Base-by-base conservation (phyloP, 2,329 filamentous ascomycete genomes). In the Cytospora leucostoma region DNA sequence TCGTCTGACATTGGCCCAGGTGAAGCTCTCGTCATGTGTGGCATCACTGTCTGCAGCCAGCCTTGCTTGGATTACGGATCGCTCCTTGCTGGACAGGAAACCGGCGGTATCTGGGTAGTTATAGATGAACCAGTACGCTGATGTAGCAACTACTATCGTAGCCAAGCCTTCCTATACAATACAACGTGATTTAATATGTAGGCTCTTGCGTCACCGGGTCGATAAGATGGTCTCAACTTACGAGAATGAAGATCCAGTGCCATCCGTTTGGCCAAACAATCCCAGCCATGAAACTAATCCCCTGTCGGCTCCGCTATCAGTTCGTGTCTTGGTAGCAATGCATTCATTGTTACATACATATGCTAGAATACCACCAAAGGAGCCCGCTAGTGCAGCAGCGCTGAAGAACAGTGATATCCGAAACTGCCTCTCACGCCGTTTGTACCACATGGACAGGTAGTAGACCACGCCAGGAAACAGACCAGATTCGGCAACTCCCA, bases 31-130 rank as follows among this genome's bases (percentile, higher is more conserved):
- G 55, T 88, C 78, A 6, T 87, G 83, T 0, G 86, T 91, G 0
- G 88, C 86, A 70, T 93, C 89, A 66, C 84, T 87, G 68, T 93
- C 89, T 6, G 82, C 80, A 11, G 85, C 84, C 0, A 93, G 79
- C 0, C 90, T 84, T 11, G 82, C 78, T 27, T 85, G 81, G 56
- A 92, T 83, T 62, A 82, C 85, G 0, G 78, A 75, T 1, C 86
- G 79, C 69, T 88, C 84, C 5, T 75, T 75, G 8, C 82, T 76
- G 0, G 76, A 80, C 11, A 89, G 75, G 66, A 88, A 89, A 2
- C 77, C 78, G 4, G 86, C 84, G 0, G 80, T 87, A 38, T 80
- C 77, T 0, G 87, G 87, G 62, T 88, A 88, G 73, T 90, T 88
- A 59, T 87, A 80, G n/a, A 90, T 84, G 72, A 89, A 86, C 71